Base-by-base conservation (phyloP, 768 basidiomycete genomes). In the Boletus barrowsii region DNA sequence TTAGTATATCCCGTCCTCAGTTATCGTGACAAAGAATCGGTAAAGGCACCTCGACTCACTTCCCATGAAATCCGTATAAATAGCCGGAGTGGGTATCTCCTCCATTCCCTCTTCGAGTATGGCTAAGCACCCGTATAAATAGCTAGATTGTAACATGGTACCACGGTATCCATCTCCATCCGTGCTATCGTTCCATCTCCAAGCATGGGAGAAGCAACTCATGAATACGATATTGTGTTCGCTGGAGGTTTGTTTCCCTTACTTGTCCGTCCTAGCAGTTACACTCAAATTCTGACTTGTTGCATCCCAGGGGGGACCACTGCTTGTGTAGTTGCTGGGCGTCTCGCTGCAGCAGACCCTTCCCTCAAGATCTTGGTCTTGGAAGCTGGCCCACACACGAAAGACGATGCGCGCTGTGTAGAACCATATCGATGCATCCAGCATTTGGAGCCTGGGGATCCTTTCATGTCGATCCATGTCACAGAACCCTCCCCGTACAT, bases 191-290 rank as follows among this genome's bases (percentile, higher is more conserved):
- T 35, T 14, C 33, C 33, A 10, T 11, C 33, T 14, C 14, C 33
- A 14, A 35, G 33, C 14, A 35, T 35, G 33, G 14, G 33, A 35
- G 42, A 53, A 33, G 10, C 37, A 44, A 35, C 39, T 39, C 14
- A 45, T 10, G 47, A 58, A 47, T 77, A 75, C 55, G 80, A 83
- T 55, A 75, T 84, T 18, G 75, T 84, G 55, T 78, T 84, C 54
- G 80, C 79, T 30, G 83, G 83, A 59, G 83, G 83, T 83, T 39
- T 26, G 64, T 56, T 35, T 36, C 35, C 17, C 33, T 17, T 7
- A 17, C 26, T 26, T 22, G 26, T 14, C 26, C 6, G 52, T 48
- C 29, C 17, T 30, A 10, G 29, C 14, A 15, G 30, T 36, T 20
- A 22, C 15, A n/a, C 39, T 42, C 22, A 14, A 4, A 18, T 4